A percentile compares a stretch with the other conserved stretches of the same genome.
Conservation (phyloP, 768 basidiomycete species). For the Podaxis carcinomalis region DNA sequence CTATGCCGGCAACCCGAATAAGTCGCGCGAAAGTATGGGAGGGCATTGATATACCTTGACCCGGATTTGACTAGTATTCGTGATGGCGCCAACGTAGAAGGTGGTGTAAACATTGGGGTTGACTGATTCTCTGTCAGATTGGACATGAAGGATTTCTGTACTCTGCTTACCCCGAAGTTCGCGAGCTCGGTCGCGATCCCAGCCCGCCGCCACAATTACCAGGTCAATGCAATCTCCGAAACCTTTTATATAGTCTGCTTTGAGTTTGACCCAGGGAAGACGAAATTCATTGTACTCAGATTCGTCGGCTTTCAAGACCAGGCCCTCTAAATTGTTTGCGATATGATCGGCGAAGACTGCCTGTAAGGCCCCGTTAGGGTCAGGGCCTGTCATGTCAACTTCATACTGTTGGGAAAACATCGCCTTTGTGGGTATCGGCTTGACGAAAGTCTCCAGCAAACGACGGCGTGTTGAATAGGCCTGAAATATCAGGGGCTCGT, state of each 20-base stretch:
- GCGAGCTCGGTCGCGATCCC: constrained; percentile 76
- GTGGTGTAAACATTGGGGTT: constrained; percentile 69
- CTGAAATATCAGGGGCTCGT: constrained; percentile 45
- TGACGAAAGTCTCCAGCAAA: constrained; percentile 56
- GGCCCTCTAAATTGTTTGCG: constrained; percentile 56
- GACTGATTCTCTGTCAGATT: constrained; percentile 36
- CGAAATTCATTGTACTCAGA: constrained; percentile 62
- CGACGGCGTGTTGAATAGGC: constrained; percentile 59
- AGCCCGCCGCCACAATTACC: constrained; percentile 69
- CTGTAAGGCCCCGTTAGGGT: constrained; percentile 25
- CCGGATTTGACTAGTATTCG: constrained; percentile 40
- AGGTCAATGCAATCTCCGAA: constrained; percentile 81
- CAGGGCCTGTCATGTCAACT: constrained; percentile 34
- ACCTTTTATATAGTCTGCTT: constrained; percentile 85
- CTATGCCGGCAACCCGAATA: constrained; percentile 24
- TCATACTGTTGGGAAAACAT: constrained; percentile 55
- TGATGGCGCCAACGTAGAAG: constrained; percentile 71
- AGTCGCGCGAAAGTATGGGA: not conserved
- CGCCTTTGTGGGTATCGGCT: constrained; percentile 50
- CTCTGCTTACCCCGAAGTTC: constrained; percentile 62
- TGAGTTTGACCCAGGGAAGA: constrained; percentile 82
- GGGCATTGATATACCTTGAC: constrained; percentile 26
- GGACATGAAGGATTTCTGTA: not conserved
- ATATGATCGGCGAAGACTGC: constrained; percentile 47
- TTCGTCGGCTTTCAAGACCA: constrained; percentile 74